phyloP scores from a whole-genome alignment of 2,329 filamentous ascomycete species.

The Venturia oleaginea region DNA sequence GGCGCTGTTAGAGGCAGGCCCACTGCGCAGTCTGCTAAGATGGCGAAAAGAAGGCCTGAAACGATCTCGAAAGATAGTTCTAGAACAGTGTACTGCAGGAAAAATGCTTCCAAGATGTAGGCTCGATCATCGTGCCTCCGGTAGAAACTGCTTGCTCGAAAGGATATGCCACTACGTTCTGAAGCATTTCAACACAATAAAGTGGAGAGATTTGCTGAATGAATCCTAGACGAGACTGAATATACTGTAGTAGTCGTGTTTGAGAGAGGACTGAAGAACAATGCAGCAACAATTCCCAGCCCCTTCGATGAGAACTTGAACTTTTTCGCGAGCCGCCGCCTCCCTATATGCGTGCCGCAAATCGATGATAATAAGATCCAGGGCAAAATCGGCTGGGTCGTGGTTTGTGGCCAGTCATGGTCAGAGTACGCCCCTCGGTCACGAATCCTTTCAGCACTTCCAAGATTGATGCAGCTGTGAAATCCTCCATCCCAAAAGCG shows the following conservation, averaged over 20 bases:
- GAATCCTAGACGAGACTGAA: constrained; percentile 65
- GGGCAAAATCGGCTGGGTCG: constrained; percentile 67
- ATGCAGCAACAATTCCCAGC: constrained; percentile 26
- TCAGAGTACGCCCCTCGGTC: constrained; percentile 62
- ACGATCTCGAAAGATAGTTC: constrained; percentile 65
- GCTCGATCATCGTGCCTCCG: constrained; percentile 65
- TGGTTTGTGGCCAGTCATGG: constrained; percentile 76
- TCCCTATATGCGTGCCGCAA: constrained; percentile 49
- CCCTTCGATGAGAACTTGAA: constrained; percentile 49
- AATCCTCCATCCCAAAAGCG: constrained; percentile 66
- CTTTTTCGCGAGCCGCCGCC: constrained; percentile 40
- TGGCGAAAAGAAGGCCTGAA: constrained; percentile 55
- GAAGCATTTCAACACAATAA: constrained; percentile 69
- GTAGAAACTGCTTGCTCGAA: constrained; percentile 68
- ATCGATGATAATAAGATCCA: constrained; percentile 69
- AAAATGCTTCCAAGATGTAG: constrained; percentile 63
- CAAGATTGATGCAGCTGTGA: constrained; percentile 68
- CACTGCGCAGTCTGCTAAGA: constrained; percentile 55
- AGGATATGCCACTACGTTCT: constrained; percentile 68
- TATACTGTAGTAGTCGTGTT: constrained; percentile 60
- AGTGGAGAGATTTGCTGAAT: constrained; percentile 63
- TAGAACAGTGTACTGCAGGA: constrained; percentile 59
- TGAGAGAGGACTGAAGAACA: constrained; percentile 60
- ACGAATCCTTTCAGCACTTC: constrained; percentile 63
- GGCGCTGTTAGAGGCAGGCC: constrained; percentile 53